phyloP scores from a whole-genome alignment of 1,284 basidiomycete genomes.

The Microbotryomycetes sp. region DNA sequence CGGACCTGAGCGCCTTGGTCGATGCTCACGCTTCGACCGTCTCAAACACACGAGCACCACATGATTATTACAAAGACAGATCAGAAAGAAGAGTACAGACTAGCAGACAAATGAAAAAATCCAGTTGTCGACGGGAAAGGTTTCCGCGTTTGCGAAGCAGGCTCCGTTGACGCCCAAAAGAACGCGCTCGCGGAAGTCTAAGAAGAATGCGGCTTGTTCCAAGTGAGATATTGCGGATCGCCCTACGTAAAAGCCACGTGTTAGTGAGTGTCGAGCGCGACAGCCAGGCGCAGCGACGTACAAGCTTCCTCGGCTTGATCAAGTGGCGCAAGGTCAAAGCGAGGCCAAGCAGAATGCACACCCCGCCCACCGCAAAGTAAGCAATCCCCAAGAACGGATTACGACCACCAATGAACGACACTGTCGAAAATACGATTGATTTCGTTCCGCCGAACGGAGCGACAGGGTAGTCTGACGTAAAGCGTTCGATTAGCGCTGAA shows the following conservation, averaged over 20 bases:
- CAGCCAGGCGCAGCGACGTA: neutral
- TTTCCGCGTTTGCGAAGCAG: too few relatives aligned
- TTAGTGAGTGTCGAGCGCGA: too few relatives aligned
- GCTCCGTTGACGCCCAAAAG: too few relatives aligned
- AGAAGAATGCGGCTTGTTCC: neutral
- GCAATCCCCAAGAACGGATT: slow-evolving; percentile 96
- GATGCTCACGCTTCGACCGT: too few relatives aligned
- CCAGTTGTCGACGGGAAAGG: too few relatives aligned
- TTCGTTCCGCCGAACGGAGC: slow-evolving; percentile 88
- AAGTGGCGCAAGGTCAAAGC: slow-evolving; percentile 85
- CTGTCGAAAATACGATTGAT: slow-evolving; percentile 90
- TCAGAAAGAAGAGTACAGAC: too few relatives aligned
- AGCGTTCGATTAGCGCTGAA: slow-evolving; percentile 2
- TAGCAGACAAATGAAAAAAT: too few relatives aligned
- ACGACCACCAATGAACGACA: slow-evolving; percentile 96
- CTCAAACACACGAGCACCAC: too few relatives aligned
- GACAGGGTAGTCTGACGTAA: slow-evolving; percentile 78
- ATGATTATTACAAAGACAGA: too few relatives aligned
- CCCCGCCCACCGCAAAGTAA: slow-evolving; percentile 78
- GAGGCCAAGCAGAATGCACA: slow-evolving; percentile 82
- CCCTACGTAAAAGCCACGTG: neutral
- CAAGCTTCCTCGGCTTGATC: slow-evolving; percentile 75
- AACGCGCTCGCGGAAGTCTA: too few relatives aligned
- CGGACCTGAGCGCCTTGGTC: too few relatives aligned
- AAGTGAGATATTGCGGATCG: slow-evolving; percentile 1